Percentiles rank a stretch among this genome's conserved stretches.
Evolutionary conservation across 768 basidiomycete genomes (phyloP).

Genomic region (Phylloporus rhodoxanthus): DNA sequence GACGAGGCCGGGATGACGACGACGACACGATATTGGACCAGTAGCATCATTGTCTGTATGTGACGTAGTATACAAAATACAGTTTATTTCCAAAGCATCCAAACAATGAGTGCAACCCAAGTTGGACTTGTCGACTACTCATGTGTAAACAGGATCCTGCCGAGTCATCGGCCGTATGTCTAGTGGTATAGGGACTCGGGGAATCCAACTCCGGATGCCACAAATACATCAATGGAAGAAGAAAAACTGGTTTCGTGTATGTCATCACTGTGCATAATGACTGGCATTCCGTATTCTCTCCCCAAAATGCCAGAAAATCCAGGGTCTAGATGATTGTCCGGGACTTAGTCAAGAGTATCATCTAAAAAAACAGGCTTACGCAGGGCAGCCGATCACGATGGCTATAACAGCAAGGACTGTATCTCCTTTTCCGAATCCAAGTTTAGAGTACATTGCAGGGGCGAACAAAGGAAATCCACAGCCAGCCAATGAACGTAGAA

Average conservation of each 20-base stretch:
- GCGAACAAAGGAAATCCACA: slow-evolving; percentile 79
- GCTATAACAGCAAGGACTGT: slow-evolving; percentile 57
- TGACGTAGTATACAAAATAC: no score
- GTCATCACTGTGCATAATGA: slow-evolving; percentile 29
- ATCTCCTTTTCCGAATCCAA: slow-evolving; percentile 67
- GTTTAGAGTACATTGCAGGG: slow-evolving; percentile 54
- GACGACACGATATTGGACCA: no score
- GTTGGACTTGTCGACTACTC: no score
- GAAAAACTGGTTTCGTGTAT: not conserved
- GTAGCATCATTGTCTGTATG: no score
- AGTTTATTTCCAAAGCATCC: no score
- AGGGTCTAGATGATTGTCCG: slow-evolving; percentile 33
- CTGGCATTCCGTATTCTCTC: slow-evolving; percentile 48
- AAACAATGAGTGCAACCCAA: no score
- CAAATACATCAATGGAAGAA: not conserved
- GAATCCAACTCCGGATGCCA: not conserved
- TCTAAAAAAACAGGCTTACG: slow-evolving; percentile 19
- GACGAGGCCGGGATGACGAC: no score
- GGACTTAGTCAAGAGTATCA: slow-evolving; percentile 25
- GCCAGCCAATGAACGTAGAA: slow-evolving; percentile 58
- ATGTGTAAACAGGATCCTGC: no score
- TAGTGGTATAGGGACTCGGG: no score
- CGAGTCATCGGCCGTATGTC: no score
- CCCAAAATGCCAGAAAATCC: slow-evolving; percentile 41
- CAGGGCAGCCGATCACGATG: slow-evolving; percentile 57